phyloP scores from a whole-genome alignment of 148 eudicot species.

The Vaccinium corymbosum region DNA sequence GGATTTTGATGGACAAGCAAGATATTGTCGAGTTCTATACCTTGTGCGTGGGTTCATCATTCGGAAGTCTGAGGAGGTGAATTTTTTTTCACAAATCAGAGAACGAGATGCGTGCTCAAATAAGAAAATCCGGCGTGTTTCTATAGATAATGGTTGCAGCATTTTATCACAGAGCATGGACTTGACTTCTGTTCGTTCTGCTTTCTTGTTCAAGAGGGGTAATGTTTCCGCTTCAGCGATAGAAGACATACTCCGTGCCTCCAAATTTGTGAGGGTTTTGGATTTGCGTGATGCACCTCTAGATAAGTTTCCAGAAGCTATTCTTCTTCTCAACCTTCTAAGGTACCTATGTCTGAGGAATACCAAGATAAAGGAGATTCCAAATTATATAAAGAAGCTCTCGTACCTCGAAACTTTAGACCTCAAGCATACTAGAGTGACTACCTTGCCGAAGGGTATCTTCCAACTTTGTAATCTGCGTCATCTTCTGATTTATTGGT shows the following conservation, averaged over 20 bases:
- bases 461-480: constrained; percentile 17
- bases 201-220: no score
- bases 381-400: constrained; percentile 31
- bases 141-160: neutral
- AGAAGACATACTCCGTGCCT: no score
- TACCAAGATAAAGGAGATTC: constrained; percentile 23
- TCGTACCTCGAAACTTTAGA: constrained; percentile 32
- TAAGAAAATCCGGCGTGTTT: constrained; percentile 16
- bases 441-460: constrained; percentile 23
- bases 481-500: constrained; percentile 12
- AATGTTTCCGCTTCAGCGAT: no score
- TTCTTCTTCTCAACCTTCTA: constrained; percentile 19
- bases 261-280: no score
- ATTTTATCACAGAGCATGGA: neutral
- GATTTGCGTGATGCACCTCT: constrained; percentile 14
- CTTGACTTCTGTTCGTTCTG: neutral
- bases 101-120: neutral
- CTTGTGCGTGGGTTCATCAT: constrained; percentile 18
- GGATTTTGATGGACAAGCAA: constrained; percentile 20
- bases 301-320: constrained; percentile 18
- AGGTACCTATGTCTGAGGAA: constrained; percentile 32
- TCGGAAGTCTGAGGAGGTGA: constrained; percentile 26
- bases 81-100: neutral
- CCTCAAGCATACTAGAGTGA: constrained; percentile 26
- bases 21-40: constrained; percentile 21